Percentiles rank a stretch among this genome's conserved stretches.
phyloP scores from a whole-genome alignment of 1,284 basidiomycete genomes.

The Heterobasidion irregulare region DNA sequence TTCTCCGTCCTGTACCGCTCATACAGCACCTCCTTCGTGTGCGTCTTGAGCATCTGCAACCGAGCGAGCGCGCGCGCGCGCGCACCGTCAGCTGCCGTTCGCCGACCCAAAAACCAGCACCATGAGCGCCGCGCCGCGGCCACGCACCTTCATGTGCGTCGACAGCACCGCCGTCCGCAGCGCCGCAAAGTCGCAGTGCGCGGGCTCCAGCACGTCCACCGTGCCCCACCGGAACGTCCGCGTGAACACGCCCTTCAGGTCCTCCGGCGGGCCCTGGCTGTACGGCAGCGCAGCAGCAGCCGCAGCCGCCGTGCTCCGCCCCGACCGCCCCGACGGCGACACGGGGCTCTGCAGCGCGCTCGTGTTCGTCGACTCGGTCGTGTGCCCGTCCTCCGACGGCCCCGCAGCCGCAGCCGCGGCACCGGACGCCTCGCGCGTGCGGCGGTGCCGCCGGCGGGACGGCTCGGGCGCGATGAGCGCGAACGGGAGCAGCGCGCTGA shows the following conservation, averaged over 20 bases:
- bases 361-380: conserved; percentile 13
- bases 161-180: conserved; percentile 70
- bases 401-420: conserved; percentile 3
- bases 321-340: conserved; percentile 14
- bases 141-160: conserved; percentile 69
- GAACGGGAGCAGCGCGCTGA: conserved; percentile 58
- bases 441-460: conserved; percentile 14
- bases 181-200: conserved; percentile 78
- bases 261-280: conserved; percentile 46
- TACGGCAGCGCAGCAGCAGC: conserved; percentile 25
- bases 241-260: conserved; percentile 62
- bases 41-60: conserved; percentile 61
- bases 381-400: conserved; percentile 37
- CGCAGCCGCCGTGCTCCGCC: conserved; percentile 18
- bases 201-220: conserved; percentile 74
- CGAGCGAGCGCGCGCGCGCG: no score
- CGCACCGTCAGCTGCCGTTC: conserved; percentile 10
- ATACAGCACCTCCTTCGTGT: conserved; percentile 76
- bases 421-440: no score
- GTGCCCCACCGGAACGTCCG: conserved; percentile 77
- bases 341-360: conserved; percentile 12
- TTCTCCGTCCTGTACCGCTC: no score
- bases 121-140: neutral
- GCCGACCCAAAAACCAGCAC: no score
- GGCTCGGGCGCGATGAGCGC: conserved; percentile 68